These are phyloP conservation scores for Cladosporium sp. DNA, from an alignment of 2,329 filamentous ascomycete species.

Conservation along the genomic window DNA sequence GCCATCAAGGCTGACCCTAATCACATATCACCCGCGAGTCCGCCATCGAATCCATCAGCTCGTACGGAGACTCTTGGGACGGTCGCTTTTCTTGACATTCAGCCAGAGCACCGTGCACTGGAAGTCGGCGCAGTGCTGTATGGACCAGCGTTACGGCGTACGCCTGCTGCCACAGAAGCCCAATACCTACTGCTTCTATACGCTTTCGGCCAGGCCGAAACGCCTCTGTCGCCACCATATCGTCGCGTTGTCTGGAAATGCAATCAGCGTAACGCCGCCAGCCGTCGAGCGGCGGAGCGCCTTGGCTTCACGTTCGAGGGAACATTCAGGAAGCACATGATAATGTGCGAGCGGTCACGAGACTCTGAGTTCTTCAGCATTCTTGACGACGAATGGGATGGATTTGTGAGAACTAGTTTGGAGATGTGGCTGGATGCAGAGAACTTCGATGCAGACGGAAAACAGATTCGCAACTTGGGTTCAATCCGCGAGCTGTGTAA, in stretches of 20 bases:
- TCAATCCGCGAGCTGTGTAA: slow-evolving; percentile 31
- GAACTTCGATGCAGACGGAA: slow-evolving; percentile 59
- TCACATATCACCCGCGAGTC: background rate
- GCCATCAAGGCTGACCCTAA: slow-evolving; percentile 43
- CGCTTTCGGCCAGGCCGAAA: slow-evolving; percentile 48
- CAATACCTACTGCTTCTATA: slow-evolving; percentile 57
- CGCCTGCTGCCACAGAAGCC: slow-evolving; percentile 58
- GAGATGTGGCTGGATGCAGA: slow-evolving; percentile 55
- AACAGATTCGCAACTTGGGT: slow-evolving; percentile 51
- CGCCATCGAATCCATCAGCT: slow-evolving; percentile 18
- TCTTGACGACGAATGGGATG: slow-evolving; percentile 58
- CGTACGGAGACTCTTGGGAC: slow-evolving; percentile 44
- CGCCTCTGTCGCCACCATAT: slow-evolving; percentile 47
- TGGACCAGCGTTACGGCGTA: slow-evolving; percentile 52
- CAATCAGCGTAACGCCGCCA: slow-evolving; percentile 56
- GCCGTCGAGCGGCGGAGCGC: slow-evolving; percentile 55
- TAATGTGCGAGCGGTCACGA: slow-evolving; percentile 56
- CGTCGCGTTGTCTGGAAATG: slow-evolving; percentile 66
- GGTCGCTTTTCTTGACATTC: slow-evolving; percentile 48
- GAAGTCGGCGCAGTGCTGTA: slow-evolving; percentile 62
- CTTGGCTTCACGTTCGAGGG: slow-evolving; percentile 63
- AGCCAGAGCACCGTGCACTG: slow-evolving; percentile 50
- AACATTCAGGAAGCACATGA: slow-evolving; percentile 61
- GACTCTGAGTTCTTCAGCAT: slow-evolving; percentile 65
- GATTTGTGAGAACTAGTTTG: slow-evolving; percentile 46